These are phyloP conservation scores for Cylindrotheca fusiformis DNA, from an alignment of 108 stramenopile species.

Conservation along the genomic window DNA sequence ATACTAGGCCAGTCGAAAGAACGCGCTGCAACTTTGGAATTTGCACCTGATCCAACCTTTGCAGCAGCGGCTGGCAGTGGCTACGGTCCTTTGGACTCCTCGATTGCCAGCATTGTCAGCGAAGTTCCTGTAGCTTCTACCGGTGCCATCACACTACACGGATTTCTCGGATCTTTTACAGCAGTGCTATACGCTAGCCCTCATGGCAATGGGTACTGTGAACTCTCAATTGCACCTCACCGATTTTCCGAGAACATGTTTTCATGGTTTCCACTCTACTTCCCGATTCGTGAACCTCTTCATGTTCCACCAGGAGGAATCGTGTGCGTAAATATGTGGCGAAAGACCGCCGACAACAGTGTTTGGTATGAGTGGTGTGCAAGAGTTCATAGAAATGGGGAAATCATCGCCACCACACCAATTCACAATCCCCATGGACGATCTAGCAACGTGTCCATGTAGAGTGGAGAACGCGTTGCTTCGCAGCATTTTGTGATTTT, in stretches of 20 bases:
- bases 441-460: slow-evolving; percentile 74
- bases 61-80: slow-evolving; percentile 52
- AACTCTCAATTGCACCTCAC: slow-evolving; percentile 88
- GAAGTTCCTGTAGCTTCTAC: slow-evolving; percentile 14
- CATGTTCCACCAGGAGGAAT: slow-evolving; percentile 56
- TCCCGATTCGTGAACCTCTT: slow-evolving; percentile 89
- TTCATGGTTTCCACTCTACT: slow-evolving; percentile 96
- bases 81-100: slow-evolving; percentile 60
- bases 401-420: slow-evolving; percentile 39
- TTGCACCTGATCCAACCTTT: slow-evolving; percentile 45
- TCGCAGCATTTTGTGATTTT: too few species aligned
- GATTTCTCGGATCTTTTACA: slow-evolving; percentile 94
- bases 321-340: slow-evolving; percentile 85
- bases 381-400: slow-evolving; percentile 50
- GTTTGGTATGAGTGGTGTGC: slow-evolving; percentile 99
- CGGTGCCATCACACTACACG: slow-evolving; percentile 70
- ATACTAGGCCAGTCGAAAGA: slow-evolving; percentile 26
- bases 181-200: slow-evolving; percentile 73
- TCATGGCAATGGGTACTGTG: slow-evolving; percentile 20
- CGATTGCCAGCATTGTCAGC: slow-evolving; percentile 29
- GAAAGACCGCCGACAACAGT: slow-evolving; percentile 48
- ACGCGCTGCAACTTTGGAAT: slow-evolving; percentile 41
- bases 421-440: slow-evolving; percentile 92
- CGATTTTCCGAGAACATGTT: slow-evolving; percentile 94
- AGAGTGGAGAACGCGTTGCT: slow-evolving; percentile 4